phyloP scores from a whole-genome alignment of 495 filamentous ascomycete genomes.

The Xylaria longipes region DNA sequence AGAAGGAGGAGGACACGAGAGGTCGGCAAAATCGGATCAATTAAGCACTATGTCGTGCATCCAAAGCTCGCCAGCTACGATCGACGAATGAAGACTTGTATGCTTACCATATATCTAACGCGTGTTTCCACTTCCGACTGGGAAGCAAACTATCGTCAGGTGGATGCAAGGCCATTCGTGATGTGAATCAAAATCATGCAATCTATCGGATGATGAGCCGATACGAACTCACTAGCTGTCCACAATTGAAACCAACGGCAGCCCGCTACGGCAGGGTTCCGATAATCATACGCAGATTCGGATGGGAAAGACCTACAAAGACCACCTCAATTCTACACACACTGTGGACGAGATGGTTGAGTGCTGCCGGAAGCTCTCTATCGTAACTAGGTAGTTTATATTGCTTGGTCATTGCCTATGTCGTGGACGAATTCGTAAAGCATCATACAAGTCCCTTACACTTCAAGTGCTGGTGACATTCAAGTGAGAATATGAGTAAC shows the following conservation, averaged over 20 bases:
- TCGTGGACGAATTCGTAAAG: background rate
- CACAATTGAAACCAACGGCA: background rate
- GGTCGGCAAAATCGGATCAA: slow-evolving; percentile 5
- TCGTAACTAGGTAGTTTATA: background rate
- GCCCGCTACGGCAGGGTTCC: background rate
- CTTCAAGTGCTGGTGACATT: background rate
- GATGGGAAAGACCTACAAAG: background rate
- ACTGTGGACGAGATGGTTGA: background rate
- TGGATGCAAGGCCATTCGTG: background rate
- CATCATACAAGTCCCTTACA: slow-evolving; percentile 6
- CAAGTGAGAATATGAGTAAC: slow-evolving; percentile 23
- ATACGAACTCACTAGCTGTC: background rate
- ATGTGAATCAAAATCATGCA: slow-evolving; percentile 12
- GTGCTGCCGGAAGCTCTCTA: background rate
- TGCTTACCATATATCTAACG: background rate
- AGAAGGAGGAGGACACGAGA: slow-evolving; percentile 6
- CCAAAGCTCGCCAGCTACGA: background rate
- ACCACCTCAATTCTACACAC: background rate
- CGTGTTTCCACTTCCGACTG: background rate
- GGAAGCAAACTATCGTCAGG: background rate
- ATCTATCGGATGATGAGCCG: slow-evolving; percentile 10
- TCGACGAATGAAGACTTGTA: background rate
- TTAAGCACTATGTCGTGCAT: slow-evolving; percentile 17
- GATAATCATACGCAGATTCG: background rate
- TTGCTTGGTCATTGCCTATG: slow-evolving; percentile 1